These are phyloP conservation scores for Candida insectalens DNA, from an alignment of 805 yeast species.

Conservation along the genomic window DNA sequence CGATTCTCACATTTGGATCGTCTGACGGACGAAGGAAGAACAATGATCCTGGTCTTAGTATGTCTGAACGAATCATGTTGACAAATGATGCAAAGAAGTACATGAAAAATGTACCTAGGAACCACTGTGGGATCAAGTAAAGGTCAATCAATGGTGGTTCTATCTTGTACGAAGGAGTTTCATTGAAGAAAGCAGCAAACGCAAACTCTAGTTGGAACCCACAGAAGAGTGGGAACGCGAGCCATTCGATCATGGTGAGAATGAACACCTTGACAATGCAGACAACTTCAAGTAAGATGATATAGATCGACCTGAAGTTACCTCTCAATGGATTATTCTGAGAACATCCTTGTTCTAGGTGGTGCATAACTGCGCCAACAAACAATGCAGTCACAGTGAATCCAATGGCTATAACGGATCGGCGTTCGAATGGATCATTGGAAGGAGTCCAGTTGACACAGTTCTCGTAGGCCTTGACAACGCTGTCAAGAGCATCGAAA, in stretches of 20 bases:
- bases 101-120: slow-evolving; percentile 79
- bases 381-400: slow-evolving; percentile 6
- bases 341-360: slow-evolving; percentile 20
- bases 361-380: slow-evolving; percentile 12
- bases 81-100: slow-evolving; percentile 76
- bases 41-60: slow-evolving; percentile 80
- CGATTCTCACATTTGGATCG: slow-evolving; percentile 78
- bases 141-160: slow-evolving; percentile 4
- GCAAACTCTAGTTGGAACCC: slow-evolving; percentile 72
- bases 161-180: slow-evolving; percentile 6
- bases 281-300: slow-evolving; percentile 41
- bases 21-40: slow-evolving; percentile 91
- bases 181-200: slow-evolving; percentile 43
- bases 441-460: slow-evolving; percentile 16
- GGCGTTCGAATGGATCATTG: slow-evolving; percentile 10
- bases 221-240: slow-evolving; percentile 80
- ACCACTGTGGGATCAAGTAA: slow-evolving; percentile 34
- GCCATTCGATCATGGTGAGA: slow-evolving; percentile 68
- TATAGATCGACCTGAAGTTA: slow-evolving; percentile 39
- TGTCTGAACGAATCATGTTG: slow-evolving; percentile 64
- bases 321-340: slow-evolving; percentile 39
- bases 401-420: slow-evolving; percentile 12
- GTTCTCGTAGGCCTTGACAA: slow-evolving; percentile 7
- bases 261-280: slow-evolving; percentile 66
- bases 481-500: slow-evolving; percentile 5